Evolutionary conservation across 148 eudicot genomes (phyloP), one percentile per base, ranked within the genome.

Genomic region (Gaultheria prostrata): DNA sequence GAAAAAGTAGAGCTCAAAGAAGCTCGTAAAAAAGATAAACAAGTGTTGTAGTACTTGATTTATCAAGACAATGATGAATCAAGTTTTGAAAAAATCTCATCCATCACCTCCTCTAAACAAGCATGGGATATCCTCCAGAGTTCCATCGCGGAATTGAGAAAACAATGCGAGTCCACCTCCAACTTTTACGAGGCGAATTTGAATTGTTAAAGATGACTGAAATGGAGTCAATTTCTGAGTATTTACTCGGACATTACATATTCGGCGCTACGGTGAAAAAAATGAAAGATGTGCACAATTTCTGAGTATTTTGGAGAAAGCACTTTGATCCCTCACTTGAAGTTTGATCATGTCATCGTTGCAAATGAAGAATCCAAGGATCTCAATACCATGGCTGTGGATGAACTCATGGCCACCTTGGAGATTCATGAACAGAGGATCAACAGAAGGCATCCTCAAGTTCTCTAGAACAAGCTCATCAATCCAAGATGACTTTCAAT

Each of bases 31-130:
- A 80, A 43, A 54, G 75, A 84, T 13, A 49, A 50, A 30, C 74
- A 61, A 33, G 85, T 20, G 2, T 32, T 48, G n/a, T 83, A 28
- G n/a, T 83, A 28, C 18, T 30, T 21, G 20, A 13, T 65, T 11
- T 83, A 76, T 57, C 82, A 83, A 67, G 82, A 15, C 12, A 67
- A 24, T 2, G 82, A 70, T 21, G 78, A 78, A 53, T 8, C 30
- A 1, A 56, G 21, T 26, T 79, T 51, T 84, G 26, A 76, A 72
- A 70, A 79, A 24, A 84, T 53, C 1, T 53, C 71, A 1, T 5
- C 32, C 17, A 57, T 33, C 2, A 32, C 75, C n/a, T 70, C 59
- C 30, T 78, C 30, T 18, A 63, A 83, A 20, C 48, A 61, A 67
- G 82, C 51, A 20, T 69, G 77, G 67, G 53, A 78, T 7, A 77